phyloP scores from a whole-genome alignment of 805 yeast genomes.

The Lipomyces chichibuensis region DNA sequence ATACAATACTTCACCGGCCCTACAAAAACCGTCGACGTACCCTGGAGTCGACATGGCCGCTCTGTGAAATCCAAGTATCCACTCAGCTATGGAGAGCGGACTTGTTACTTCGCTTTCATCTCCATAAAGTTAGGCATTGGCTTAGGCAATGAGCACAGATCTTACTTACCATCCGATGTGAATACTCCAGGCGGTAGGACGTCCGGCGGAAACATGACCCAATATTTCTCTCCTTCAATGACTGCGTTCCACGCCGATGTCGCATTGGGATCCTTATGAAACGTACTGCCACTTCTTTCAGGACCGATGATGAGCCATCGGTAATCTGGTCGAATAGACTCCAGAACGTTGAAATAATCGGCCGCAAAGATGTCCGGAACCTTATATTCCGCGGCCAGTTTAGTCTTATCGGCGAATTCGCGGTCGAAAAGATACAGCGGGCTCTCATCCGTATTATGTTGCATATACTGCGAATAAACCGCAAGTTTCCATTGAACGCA shows the following conservation, averaged over 20 bases:
- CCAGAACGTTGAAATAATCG: constrained; percentile 58
- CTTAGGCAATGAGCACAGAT: neutral
- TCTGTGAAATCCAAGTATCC: constrained; percentile 83
- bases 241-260: constrained; percentile 92
- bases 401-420: constrained; percentile 49
- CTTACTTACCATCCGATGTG: constrained; percentile 48
- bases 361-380: constrained; percentile 35
- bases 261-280: constrained; percentile 89
- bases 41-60: constrained; percentile 54
- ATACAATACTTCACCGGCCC: constrained; percentile 80
- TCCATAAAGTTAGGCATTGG: constrained; percentile 42
- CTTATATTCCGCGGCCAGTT: constrained; percentile 54
- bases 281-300: constrained; percentile 78
- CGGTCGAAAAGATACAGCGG: constrained; percentile 89
- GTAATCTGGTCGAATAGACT: constrained; percentile 70
- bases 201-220: constrained; percentile 87
- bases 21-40: constrained; percentile 71
- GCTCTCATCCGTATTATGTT: constrained; percentile 70
- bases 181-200: constrained; percentile 83
- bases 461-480: constrained; percentile 63
- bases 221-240: constrained; percentile 71
- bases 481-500: constrained; percentile 76
- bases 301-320: constrained; percentile 94
- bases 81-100: constrained; percentile 91
- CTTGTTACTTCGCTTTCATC: constrained; percentile 87